A percentile compares a stretch with the other conserved stretches of the same genome.
Conservation (phyloP, 768 basidiomycete species). For the Russula brevipes region DNA sequence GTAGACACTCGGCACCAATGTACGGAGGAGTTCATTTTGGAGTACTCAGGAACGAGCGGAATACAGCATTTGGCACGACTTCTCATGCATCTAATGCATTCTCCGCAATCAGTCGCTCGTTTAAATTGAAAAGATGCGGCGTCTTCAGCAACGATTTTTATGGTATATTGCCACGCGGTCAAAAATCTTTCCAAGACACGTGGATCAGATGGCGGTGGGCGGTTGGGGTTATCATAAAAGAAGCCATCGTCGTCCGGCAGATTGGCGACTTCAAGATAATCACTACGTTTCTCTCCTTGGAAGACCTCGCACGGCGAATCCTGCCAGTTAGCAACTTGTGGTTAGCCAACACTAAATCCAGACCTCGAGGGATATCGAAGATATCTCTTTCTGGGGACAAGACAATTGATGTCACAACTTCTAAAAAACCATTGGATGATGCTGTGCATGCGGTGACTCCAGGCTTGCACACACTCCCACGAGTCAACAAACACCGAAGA, state of each 20-base stretch:
- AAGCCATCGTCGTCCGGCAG: neutral
- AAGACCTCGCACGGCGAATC: neutral
- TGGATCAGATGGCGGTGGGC: neutral
- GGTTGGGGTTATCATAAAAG: neutral
- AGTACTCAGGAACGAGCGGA: neutral
- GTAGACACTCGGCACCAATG: neutral
- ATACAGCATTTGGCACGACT: neutral
- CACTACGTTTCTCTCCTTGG: neutral
- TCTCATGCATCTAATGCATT: neutral
- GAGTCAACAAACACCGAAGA: neutral
- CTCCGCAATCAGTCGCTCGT: neutral
- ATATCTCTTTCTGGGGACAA: constrained; percentile 1
- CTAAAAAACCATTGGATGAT: neutral
- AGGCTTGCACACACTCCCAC: neutral
- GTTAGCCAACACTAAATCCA: neutral
- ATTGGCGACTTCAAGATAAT: neutral
- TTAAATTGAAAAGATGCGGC: neutral
- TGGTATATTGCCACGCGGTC: neutral
- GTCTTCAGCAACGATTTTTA: constrained; percentile 1
- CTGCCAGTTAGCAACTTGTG: neutral
- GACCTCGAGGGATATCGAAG: neutral
- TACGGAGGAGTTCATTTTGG: neutral
- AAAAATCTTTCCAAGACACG: neutral
- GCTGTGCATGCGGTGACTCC: neutral
- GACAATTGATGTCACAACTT: neutral